Evolutionary conservation across 257 asterid species (phyloP).

Genomic region (Verbena officinalis): DNA sequence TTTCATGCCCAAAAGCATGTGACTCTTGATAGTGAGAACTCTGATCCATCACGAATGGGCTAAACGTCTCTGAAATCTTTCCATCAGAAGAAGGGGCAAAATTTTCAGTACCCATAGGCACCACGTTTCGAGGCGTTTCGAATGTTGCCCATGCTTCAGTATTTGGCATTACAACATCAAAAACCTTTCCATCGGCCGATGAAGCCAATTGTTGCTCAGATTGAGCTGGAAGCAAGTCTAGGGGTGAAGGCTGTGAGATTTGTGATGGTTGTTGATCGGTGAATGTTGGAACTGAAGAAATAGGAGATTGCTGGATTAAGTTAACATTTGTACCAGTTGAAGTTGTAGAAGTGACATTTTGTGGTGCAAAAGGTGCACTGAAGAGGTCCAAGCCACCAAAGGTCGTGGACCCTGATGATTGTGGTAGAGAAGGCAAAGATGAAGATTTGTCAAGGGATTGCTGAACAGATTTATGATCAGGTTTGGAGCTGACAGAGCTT

Average conservation of each 20-base stretch:
- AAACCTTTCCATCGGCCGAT: slow-evolving; percentile 32
- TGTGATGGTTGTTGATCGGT: slow-evolving; percentile 45
- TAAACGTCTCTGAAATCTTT: slow-evolving; percentile 33
- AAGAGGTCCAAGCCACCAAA: slow-evolving; percentile 55
- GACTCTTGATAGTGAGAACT: slow-evolving; percentile 37
- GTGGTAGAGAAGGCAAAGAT: slow-evolving; percentile 41
- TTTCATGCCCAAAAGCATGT: slow-evolving; percentile 38
- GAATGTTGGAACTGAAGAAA: slow-evolving; percentile 42
- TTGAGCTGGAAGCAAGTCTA: slow-evolving; percentile 50
- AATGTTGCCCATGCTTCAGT: slow-evolving; percentile 57
- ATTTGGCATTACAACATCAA: slow-evolving; percentile 27
- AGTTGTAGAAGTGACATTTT: slow-evolving; percentile 42
- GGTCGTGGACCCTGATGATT: slow-evolving; percentile 29
- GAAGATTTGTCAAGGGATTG: slow-evolving; percentile 37
- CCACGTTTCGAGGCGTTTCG: slow-evolving; percentile 43
- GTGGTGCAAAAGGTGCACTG: slow-evolving; percentile 44
- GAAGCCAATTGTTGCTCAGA: slow-evolving; percentile 48
- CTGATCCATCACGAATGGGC: slow-evolving; percentile 50
- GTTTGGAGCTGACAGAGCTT: slow-evolving; percentile 58
- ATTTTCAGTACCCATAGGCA: slow-evolving; percentile 38
- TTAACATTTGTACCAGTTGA: slow-evolving; percentile 35
- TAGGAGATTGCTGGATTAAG: slow-evolving; percentile 46
- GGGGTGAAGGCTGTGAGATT: slow-evolving; percentile 39
- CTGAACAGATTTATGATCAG: slow-evolving; percentile 43
- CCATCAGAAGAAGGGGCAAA: slow-evolving; percentile 48